These are phyloP conservation scores for Colletotrichum liaoningense DNA, from an alignment of 2,329 filamentous ascomycete genomes.

Conservation along the genomic window DNA sequence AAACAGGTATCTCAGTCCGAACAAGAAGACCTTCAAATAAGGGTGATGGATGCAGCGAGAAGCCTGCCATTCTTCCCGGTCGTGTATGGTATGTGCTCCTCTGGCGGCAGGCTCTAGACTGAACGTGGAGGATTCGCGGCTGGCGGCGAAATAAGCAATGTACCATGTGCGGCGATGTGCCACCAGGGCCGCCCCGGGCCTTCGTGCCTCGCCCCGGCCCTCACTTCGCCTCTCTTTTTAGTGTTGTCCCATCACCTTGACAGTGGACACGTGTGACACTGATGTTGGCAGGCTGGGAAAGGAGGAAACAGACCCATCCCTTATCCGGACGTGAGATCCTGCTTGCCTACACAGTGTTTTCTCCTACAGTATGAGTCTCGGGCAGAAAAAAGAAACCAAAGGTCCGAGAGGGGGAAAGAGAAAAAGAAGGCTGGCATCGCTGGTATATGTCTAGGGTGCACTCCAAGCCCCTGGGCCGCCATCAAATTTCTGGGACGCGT, in stretches of 20 bases:
- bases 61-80: too few relatives aligned
- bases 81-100: too few relatives aligned
- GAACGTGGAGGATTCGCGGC: background rate
- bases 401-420: background rate
- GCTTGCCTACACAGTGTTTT: background rate
- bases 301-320: background rate
- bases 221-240: background rate
- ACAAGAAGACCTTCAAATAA: background rate
- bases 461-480: background rate
- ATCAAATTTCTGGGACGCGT: too few relatives aligned
- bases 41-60: background rate
- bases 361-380: background rate
- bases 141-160: background rate
- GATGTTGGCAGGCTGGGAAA: background rate
- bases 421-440: background rate
- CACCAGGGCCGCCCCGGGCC: background rate
- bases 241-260: background rate
- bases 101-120: background rate
- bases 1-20: background rate
- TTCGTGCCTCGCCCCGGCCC: background rate
- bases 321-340: background rate
- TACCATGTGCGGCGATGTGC: background rate
- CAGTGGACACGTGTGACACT: background rate
- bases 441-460: background rate
- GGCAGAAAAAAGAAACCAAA: background rate